A percentile compares a stretch with the other conserved stretches of the same genome.
Conservation (phyloP, 1,139 yeast genomes). For the Kodamaea alishanica region DNA sequence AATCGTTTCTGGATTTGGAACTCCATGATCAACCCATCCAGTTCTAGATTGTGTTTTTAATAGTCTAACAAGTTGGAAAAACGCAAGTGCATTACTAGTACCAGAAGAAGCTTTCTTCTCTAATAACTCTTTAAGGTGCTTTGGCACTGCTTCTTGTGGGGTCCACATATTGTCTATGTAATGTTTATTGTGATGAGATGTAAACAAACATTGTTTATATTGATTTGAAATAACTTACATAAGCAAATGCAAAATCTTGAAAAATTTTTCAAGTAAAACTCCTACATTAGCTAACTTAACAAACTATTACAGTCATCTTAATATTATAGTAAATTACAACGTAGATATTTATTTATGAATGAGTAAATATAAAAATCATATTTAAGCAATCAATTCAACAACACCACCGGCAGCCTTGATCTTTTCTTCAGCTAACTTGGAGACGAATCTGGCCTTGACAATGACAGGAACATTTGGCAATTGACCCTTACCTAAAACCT, state of each 20-base stretch:
- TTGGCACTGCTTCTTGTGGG: constrained; percentile 59
- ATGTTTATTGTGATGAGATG: neutral
- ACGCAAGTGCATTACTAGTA: constrained; percentile 40
- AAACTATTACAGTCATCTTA: neutral
- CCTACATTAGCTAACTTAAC: neutral
- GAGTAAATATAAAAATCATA: constrained; percentile 8
- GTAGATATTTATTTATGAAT: constrained; percentile 15
- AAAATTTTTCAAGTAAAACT: neutral
- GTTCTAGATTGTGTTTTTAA: constrained; percentile 83
- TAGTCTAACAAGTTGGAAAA: constrained; percentile 70
- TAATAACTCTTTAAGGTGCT: constrained; percentile 42
- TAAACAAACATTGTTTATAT: neutral
- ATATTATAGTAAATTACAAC: constrained; percentile 3
- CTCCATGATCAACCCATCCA: constrained; percentile 85
- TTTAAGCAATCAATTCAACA: constrained; percentile 96
- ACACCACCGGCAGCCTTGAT: constrained; percentile 99
- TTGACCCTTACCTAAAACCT: constrained; percentile 99
- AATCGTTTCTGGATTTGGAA: constrained; percentile 67
- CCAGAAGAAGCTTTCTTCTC: constrained; percentile 17
- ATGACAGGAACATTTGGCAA: constrained; percentile 98
- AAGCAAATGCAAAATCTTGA: neutral
- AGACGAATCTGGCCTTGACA: constrained; percentile 98
- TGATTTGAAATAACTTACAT: neutral
- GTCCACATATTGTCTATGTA: constrained; percentile 43
- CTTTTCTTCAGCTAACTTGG: constrained; percentile 99